Evolutionary conservation across 179 eudicot species (phyloP).

Genomic region (Amaranthus tricolor): DNA sequence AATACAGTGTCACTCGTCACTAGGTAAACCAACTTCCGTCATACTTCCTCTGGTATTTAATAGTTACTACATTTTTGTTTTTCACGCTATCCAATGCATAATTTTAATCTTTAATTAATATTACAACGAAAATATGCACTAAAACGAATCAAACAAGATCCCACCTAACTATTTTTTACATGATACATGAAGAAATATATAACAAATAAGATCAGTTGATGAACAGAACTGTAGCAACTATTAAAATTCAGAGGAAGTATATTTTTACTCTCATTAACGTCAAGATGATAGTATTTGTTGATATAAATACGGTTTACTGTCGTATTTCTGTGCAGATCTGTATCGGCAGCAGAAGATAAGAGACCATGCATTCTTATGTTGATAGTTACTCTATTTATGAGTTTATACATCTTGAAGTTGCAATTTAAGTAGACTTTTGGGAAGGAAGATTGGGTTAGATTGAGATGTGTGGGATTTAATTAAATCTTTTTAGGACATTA

Average conservation of each 20-base stretch:
- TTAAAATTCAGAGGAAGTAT: no score
- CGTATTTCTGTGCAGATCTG: conserved; percentile 42
- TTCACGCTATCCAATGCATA: neutral
- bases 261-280: no score
- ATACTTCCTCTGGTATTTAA: no score
- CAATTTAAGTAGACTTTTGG: conserved; percentile 10
- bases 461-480: neutral
- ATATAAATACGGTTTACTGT: neutral
- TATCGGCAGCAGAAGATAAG: conserved; percentile 41
- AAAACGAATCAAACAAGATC: no score
- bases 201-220: neutral
- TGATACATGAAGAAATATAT: no score
- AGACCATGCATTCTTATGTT: conserved; percentile 32
- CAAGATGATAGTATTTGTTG: neutral
- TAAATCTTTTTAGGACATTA: neutral
- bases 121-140: no score
- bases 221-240: neutral
- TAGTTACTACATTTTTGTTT: neutral
- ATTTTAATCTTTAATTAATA: neutral
- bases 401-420: conserved; percentile 36
- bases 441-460: neutral
- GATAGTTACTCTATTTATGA: conserved; percentile 31
- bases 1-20: conserved; percentile 33
- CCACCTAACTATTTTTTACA: no score
- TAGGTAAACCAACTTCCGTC: conserved; percentile 26